Base-by-base conservation (phyloP, 805 yeast genomes). In the Zygoascus ofunaensis region DNA sequence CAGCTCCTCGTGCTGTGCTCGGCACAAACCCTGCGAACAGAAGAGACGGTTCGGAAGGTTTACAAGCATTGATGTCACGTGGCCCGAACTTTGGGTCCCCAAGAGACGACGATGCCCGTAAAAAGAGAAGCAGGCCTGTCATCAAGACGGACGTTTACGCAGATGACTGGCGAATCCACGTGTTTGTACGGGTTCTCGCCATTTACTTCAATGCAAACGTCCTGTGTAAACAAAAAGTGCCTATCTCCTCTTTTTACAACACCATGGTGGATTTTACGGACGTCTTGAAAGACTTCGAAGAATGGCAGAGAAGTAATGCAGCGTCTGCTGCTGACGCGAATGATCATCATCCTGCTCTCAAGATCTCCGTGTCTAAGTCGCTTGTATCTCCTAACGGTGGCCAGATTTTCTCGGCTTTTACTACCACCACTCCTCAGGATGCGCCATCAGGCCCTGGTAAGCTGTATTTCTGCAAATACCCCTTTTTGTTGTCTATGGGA, bases 401-500 rank as follows among this genome's bases (percentile, higher is more conserved):
- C 3, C 23, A 24, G 3, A 15, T 21, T 20, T 37, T 23, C 17
- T 21, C 22, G 41, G 23, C 14, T 3, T 37, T 37, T 17, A 24
- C 41, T 37, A 19, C 14, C 3, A 15, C 33, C 10, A 18, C 24
- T 4, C 18, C 32, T n/a, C 32, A 37, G 41, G 5, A 35, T 18
- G 49, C 51, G 20, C 17, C 30, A 26, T 7, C 7, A 8, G 12
- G 12, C 7, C 12, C 30, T 26, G 30, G 30, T 26, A 23, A 62
- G 12, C 54, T 51, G 56, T 76, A 74, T 61, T 78, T 90, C 49
- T 89, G 97, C 58, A 82, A 83, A 50, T 87, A 72, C 52, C 96
- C 97, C 1, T 87, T 84, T 57, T 64, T 87, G 42, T 64, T 90
- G 20, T 79, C 94, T 0, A 62, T 90, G 47, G 96, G 94, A 0